Percentiles rank a stretch among this genome's conserved stretches.
Evolutionary conservation across 2,329 filamentous ascomycete species (phyloP).

Genomic region (Beauveria scarabaeidicola): DNA sequence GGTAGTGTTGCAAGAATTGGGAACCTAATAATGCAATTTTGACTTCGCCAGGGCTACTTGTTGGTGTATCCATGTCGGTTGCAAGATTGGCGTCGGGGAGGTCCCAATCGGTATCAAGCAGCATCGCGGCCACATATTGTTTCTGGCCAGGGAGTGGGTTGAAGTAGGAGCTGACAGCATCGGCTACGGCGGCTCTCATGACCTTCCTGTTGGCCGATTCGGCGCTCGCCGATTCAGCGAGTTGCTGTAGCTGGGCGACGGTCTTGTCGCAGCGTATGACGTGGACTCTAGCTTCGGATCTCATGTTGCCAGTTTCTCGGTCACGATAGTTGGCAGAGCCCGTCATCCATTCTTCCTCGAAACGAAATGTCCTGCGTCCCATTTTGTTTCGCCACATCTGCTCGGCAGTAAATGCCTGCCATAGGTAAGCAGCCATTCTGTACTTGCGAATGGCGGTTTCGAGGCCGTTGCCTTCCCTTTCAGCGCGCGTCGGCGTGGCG

Average conservation of each 20-base stretch:
- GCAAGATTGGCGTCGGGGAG: slow-evolving; percentile 67
- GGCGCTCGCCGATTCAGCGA: slow-evolving; percentile 73
- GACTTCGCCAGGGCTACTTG: slow-evolving; percentile 62
- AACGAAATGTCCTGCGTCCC: slow-evolving; percentile 76
- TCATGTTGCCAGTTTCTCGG: slow-evolving; percentile 60
- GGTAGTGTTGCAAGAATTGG: slow-evolving; percentile 85
- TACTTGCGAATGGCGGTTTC: slow-evolving; percentile 82
- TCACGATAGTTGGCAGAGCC: slow-evolving; percentile 75
- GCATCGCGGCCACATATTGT: slow-evolving; percentile 77
- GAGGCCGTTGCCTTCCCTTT: slow-evolving; percentile 74
- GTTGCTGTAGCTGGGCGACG: slow-evolving; percentile 69
- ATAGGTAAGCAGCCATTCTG: slow-evolving; percentile 88
- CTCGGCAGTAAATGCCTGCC: slow-evolving; percentile 95
- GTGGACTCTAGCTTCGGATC: slow-evolving; percentile 86
- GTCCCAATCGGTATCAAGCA: slow-evolving; percentile 89
- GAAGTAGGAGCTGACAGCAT: slow-evolving; percentile 74
- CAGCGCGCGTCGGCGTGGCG: slow-evolving; percentile 63
- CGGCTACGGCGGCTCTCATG: slow-evolving; percentile 66
- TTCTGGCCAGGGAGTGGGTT: slow-evolving; percentile 66
- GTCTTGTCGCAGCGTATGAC: slow-evolving; percentile 77
- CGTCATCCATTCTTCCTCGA: slow-evolving; percentile 90
- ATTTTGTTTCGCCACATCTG: slow-evolving; percentile 90
- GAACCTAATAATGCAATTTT: slow-evolving; percentile 88
- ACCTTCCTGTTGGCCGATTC: slow-evolving; percentile 59
- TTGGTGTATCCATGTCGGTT: slow-evolving; percentile 75